These are phyloP conservation scores for Cordia subcordata DNA, from an alignment of 257 asterid species.

Conservation along the genomic window DNA sequence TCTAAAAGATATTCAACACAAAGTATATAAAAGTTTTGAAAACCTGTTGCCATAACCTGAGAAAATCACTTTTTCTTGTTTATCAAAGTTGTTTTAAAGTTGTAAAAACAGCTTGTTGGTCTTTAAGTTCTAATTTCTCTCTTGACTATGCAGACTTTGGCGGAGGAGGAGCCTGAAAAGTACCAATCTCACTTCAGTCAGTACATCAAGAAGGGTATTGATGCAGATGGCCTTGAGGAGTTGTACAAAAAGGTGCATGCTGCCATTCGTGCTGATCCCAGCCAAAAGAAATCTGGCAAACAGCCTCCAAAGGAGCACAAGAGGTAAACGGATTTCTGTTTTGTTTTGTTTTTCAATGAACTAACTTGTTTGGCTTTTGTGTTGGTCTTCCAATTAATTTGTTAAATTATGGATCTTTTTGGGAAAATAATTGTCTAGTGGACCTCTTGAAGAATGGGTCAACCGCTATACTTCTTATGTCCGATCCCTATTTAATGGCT, in stretches of 20 bases:
- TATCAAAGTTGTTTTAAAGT: neutral
- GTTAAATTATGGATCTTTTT: no score
- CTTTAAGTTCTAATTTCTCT: neutral
- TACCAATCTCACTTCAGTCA: slow-evolving; percentile 58
- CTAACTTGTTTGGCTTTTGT: no score
- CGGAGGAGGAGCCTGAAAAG: slow-evolving; percentile 75
- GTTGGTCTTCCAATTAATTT: no score
- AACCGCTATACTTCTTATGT: no score
- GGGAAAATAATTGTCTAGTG: no score
- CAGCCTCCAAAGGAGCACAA: slow-evolving; percentile 56
- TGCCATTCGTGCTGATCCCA: slow-evolving; percentile 66
- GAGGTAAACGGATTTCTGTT: slow-evolving; percentile 34
- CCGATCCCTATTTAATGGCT: no score
- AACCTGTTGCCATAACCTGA: no score
- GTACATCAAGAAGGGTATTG: slow-evolving; percentile 48
- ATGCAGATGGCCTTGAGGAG: slow-evolving; percentile 50
- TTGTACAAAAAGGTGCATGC: slow-evolving; percentile 71
- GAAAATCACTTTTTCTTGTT: neutral
- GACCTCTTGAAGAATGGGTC: no score
- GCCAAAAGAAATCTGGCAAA: slow-evolving; percentile 50
- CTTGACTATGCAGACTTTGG: slow-evolving; percentile 30
- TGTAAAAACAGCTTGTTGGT: no score
- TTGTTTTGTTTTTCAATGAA: no score
- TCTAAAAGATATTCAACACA: no score
- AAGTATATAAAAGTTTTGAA: no score